phyloP scores from a whole-genome alignment of 495 filamentous ascomycete species.

The Aspergillus taichungensis region DNA sequence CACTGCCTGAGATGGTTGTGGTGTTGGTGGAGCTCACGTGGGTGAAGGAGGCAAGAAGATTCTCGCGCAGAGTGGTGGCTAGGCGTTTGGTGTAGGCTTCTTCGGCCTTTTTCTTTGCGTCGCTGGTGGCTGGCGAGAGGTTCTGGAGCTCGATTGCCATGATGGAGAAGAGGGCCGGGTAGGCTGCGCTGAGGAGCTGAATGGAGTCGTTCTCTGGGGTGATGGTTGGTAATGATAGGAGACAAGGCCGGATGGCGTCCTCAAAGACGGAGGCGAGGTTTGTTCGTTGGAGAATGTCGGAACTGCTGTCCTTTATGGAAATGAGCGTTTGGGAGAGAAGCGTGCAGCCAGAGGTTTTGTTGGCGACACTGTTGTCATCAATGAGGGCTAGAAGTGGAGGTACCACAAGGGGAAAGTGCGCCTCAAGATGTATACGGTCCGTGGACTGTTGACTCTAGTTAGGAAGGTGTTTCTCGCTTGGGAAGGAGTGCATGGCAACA shows the following conservation, averaged over 20 bases:
- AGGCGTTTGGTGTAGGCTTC: conserved; percentile 14
- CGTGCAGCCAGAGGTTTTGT: conserved; percentile 52
- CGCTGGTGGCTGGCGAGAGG: conserved; percentile 1
- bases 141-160: conserved; percentile 32
- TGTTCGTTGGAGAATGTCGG: conserved; percentile 53
- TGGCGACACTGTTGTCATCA: conserved; percentile 52
- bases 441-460: conserved; percentile 19
- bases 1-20: conserved; percentile 33
- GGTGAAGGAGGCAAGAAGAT: conserved; percentile 39
- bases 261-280: conserved; percentile 75
- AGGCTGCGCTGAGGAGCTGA: conserved; percentile 55
- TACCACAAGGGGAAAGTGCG: conserved; percentile 70
- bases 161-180: conserved; percentile 55
- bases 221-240: conserved; percentile 67
- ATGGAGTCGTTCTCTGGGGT: conserved; percentile 66
- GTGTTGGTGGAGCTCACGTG: conserved; percentile 38
- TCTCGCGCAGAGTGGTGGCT: conserved; percentile 28
- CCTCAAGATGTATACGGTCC: conserved; percentile 27
- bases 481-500: background rate
- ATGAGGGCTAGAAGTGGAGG: conserved; percentile 73
- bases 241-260: conserved; percentile 62
- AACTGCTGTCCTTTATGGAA: conserved; percentile 39
- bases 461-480: conserved; percentile 2
- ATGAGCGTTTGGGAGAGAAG: conserved; percentile 54
- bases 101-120: conserved; percentile 6